Conservation (phyloP, 805 yeast genomes). For the Candida anglica region DNA sequence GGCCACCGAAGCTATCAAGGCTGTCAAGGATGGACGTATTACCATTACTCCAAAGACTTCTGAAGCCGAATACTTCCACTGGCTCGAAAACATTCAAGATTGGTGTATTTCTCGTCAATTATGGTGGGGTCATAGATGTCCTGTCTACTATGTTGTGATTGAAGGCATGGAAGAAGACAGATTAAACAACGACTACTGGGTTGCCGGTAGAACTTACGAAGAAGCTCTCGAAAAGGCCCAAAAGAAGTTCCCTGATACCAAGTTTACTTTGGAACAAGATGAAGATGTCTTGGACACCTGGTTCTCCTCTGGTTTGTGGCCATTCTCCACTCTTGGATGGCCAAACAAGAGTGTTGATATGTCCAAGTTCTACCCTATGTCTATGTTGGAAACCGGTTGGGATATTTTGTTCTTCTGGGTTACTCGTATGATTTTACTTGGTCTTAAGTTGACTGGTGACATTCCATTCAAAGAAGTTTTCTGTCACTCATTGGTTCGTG, state of each 20-base stretch:
- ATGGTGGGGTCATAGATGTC: constrained; percentile 98
- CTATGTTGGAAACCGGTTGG: constrained; percentile 98
- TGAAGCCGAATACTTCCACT: constrained; percentile 88
- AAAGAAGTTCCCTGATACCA: constrained; percentile 63
- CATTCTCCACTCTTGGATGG: constrained; percentile 96
- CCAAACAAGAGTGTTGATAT: constrained; percentile 76
- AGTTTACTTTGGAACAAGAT: constrained; percentile 83
- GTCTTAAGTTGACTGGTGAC: constrained; percentile 83
- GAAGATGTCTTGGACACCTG: constrained; percentile 98
- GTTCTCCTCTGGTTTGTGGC: constrained; percentile 99
- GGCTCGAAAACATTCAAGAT: constrained; percentile 95
- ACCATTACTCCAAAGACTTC: constrained; percentile 84
- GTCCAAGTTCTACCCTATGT: constrained; percentile 80
- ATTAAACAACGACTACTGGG: constrained; percentile 74
- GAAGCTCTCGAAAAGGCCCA: constrained; percentile 86
- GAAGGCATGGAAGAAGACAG: constrained; percentile 69
- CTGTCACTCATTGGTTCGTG: constrained; percentile 98
- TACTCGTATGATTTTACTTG: constrained; percentile 89
- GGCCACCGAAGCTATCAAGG: constrained; percentile 84
- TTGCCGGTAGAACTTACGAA: constrained; percentile 77
- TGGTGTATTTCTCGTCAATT: constrained; percentile 97
- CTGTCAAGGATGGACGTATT: constrained; percentile 77
- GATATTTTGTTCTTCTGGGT: constrained; percentile 99
- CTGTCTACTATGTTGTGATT: constrained; percentile 81
- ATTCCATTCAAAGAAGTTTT: constrained; percentile 95